A percentile compares a stretch with the other conserved stretches of the same genome.
Evolutionary conservation across 2,329 filamentous ascomycete species (phyloP).

Genomic region (Aspergillus pseudonomiae): DNA sequence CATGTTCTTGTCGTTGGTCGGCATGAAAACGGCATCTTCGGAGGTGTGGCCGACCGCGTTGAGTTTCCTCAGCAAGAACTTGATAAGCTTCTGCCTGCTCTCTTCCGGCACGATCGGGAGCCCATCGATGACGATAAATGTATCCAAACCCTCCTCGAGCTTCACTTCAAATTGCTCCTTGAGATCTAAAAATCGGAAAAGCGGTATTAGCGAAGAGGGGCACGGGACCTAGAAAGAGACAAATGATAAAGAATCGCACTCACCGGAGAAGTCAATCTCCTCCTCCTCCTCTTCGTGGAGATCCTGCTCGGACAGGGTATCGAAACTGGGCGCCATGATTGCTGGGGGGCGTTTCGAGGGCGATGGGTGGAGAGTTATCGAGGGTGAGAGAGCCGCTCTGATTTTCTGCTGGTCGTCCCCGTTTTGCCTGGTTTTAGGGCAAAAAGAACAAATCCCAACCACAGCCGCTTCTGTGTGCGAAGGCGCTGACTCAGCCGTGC

Average conservation of each 20-base stretch:
- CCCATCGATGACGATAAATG: slow-evolving; percentile 94
- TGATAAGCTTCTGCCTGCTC: slow-evolving; percentile 90
- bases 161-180: slow-evolving; percentile 94
- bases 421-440: slow-evolving; percentile 33
- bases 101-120: slow-evolving; percentile 87
- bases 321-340: slow-evolving; percentile 92
- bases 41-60: slow-evolving; percentile 80
- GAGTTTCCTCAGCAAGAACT: slow-evolving; percentile 93
- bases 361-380: slow-evolving; percentile 20
- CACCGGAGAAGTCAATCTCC: slow-evolving; percentile 85
- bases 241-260: slow-evolving; percentile 26
- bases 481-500: slow-evolving; percentile 5
- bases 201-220: slow-evolving; percentile 32
- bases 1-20: slow-evolving; percentile 81
- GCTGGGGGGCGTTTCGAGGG: slow-evolving; percentile 30
- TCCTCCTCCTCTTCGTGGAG: slow-evolving; percentile 88
- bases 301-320: slow-evolving; percentile 88
- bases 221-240: slow-evolving; percentile 18
- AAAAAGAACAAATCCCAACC: slow-evolving; percentile 38
- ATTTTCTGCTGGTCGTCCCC: slow-evolving; percentile 34
- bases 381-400: slow-evolving; percentile 30
- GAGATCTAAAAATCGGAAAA: slow-evolving; percentile 61
- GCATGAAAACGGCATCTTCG: slow-evolving; percentile 92
- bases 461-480: slow-evolving; percentile 38
- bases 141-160: slow-evolving; percentile 92